phyloP scores from a whole-genome alignment of 2,329 filamentous ascomycete species.

The Apiospora phragmitis region DNA sequence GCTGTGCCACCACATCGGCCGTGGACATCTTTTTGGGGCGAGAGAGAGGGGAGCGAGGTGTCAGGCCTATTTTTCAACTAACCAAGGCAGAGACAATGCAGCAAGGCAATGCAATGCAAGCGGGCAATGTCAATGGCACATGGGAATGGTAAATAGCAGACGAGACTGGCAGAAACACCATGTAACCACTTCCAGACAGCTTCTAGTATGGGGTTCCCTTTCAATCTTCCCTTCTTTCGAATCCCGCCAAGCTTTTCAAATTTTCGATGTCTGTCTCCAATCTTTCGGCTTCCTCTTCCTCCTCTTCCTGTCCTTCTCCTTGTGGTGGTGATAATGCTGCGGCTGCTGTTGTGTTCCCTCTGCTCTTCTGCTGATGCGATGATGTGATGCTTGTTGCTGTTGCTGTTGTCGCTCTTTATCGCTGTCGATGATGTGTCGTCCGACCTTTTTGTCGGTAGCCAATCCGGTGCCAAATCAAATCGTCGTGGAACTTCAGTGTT shows the following conservation, averaged over 20 bases:
- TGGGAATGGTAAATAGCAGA: background rate
- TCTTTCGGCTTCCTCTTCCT: background rate
- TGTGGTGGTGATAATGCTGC: background rate
- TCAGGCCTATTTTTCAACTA: background rate
- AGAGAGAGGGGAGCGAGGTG: constrained; percentile 11
- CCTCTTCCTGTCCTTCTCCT: background rate
- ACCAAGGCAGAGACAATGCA: background rate
- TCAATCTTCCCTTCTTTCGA: constrained; percentile 24
- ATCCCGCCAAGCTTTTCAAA: constrained; percentile 12
- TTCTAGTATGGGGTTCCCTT: background rate
- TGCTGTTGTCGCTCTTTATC: background rate
- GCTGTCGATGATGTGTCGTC: constrained; percentile 25
- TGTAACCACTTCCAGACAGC: constrained; percentile 3
- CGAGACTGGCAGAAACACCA: constrained; percentile 5
- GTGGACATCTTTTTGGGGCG: constrained; percentile 29
- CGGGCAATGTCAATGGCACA: background rate
- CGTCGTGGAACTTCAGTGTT: constrained; percentile 14
- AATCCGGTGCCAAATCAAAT: constrained; percentile 18
- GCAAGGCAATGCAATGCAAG: background rate
- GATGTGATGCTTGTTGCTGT: background rate
- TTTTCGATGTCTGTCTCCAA: background rate
- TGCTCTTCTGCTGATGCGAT: background rate
- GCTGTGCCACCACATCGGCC: constrained; percentile 33
- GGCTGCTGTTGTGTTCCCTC: background rate
- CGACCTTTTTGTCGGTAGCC: constrained; percentile 25